Conservation (phyloP, 2,329 filamentous ascomycete genomes). For the Dryadomyces quercivorus region DNA sequence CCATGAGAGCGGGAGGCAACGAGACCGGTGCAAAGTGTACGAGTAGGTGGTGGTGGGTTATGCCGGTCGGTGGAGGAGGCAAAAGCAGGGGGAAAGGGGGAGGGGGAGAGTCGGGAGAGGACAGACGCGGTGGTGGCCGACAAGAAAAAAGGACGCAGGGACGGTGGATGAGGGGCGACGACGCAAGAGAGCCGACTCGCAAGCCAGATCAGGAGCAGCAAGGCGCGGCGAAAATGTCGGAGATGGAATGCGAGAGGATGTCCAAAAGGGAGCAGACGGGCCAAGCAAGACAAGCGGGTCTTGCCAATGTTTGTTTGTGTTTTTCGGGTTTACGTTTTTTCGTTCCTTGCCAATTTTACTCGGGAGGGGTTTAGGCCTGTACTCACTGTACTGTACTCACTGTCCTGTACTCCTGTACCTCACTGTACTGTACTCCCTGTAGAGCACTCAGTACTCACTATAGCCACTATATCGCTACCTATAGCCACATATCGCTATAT, state of each 20-base stretch:
- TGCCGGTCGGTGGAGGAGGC: conserved; percentile 3
- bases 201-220: background rate
- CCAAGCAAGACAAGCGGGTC: conserved; percentile 1
- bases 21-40: background rate
- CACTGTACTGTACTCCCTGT: too few relatives aligned
- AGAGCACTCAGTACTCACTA: too few relatives aligned
- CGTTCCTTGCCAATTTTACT: conserved; percentile 10
- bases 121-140: background rate
- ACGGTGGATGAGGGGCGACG: background rate
- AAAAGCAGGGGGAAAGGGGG: background rate
- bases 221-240: background rate
- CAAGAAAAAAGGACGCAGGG: background rate
- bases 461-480: too few relatives aligned
- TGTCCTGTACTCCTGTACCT: too few relatives aligned
- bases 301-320: conserved; percentile 8
- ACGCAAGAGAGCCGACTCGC: background rate
- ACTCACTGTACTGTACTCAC: too few relatives aligned
- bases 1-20: conserved; percentile 50
- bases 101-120: background rate
- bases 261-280: conserved; percentile 1
- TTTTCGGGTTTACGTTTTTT: conserved; percentile 14
- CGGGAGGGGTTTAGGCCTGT: too few relatives aligned
- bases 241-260: conserved; percentile 3
- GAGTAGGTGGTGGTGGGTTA: conserved; percentile 18
- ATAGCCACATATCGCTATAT: too few relatives aligned